Conservation (phyloP, 2,329 filamentous ascomycete species). For the Diaporthe sp. region DNA sequence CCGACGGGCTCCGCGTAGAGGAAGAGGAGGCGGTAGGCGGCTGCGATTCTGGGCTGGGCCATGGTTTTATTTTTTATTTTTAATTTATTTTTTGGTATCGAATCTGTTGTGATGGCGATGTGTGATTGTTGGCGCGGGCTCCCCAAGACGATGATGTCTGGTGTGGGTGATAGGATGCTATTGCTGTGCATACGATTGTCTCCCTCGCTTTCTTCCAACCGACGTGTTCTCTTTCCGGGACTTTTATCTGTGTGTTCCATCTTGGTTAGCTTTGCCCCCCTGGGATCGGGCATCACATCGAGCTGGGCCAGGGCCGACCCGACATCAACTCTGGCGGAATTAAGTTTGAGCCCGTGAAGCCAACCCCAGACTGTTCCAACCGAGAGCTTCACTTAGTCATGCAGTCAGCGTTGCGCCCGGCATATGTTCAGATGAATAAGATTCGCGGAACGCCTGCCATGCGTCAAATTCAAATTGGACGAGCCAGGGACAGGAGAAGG, state of each 20-base stretch:
- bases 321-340: neutral
- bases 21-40: conserved; percentile 31
- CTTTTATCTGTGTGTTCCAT: neutral
- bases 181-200: neutral
- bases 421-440: conserved; percentile 9
- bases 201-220: neutral
- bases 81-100: neutral
- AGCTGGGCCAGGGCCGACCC: neutral
- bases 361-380: neutral
- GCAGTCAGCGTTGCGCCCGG: conserved; percentile 13
- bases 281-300: neutral
- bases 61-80: too few relatives aligned
- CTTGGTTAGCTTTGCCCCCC: neutral
- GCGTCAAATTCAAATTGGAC: neutral
- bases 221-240: neutral
- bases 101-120: neutral
- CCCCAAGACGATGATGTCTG: neutral
- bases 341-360: neutral
- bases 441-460: neutral
- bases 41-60: conserved; percentile 17
- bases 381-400: neutral
- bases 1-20: conserved; percentile 35
- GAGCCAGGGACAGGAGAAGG: neutral
- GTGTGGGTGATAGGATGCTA: neutral
- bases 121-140: neutral